phyloP scores from a whole-genome alignment of 345 rosid genomes.

The Syzygium aqueum region DNA sequence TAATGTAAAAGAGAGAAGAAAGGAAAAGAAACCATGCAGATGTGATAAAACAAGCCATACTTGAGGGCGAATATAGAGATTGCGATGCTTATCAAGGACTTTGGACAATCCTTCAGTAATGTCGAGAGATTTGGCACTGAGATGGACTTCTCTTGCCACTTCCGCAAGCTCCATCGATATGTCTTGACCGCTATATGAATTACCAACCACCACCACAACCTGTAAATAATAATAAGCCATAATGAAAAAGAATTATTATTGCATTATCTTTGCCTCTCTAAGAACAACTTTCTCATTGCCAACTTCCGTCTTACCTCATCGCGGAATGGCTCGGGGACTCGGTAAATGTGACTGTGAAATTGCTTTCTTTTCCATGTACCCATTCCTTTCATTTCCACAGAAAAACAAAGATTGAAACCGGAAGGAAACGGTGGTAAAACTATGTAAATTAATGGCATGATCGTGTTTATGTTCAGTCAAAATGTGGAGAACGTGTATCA shows the following conservation, averaged over 20 bases:
- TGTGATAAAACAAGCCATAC: slow-evolving; percentile 12
- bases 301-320: slow-evolving; percentile 36
- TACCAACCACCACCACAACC: slow-evolving; percentile 84
- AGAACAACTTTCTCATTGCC: neutral
- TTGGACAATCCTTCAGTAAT: slow-evolving; percentile 58
- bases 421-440: neutral
- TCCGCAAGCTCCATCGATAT: slow-evolving; percentile 80
- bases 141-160: slow-evolving; percentile 69
- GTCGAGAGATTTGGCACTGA: slow-evolving; percentile 54
- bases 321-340: slow-evolving; percentile 69
- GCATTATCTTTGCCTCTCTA: neutral
- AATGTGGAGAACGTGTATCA: neutral
- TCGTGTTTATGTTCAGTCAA: neutral
- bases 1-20: neutral
- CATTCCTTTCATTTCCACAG: slow-evolving; percentile 42
- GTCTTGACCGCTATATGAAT: slow-evolving; percentile 82
- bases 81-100: slow-evolving; percentile 55
- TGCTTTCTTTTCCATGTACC: slow-evolving; percentile 81
- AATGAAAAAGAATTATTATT: neutral
- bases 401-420: neutral
- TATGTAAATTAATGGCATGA: neutral
- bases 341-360: slow-evolving; percentile 72
- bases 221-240: neutral
- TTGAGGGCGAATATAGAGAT: slow-evolving; percentile 56
- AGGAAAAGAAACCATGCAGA: neutral